Base-by-base conservation (phyloP, 257 asterid genomes). In the Capsicum rhomboideum region DNA sequence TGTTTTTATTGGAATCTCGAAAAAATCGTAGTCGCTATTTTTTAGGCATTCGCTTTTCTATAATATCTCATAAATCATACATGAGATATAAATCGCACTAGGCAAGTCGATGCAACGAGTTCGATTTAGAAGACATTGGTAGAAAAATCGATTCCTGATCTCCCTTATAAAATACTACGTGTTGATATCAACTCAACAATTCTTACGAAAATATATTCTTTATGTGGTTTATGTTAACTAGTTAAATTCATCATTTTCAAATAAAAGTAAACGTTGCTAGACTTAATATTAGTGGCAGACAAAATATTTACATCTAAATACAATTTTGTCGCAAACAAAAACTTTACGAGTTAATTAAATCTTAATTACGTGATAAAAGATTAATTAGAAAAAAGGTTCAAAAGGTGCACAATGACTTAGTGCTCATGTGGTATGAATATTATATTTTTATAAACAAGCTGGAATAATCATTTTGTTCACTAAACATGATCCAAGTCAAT, bases 401-500 rank as follows among this genome's bases (percentile, higher is more conserved):
- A 75, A 75, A 16, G 37, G 44, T 14, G 46, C 34, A 74, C 59
- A 46, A 50, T 23, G 81, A 14, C 21, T 46, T 23, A 75, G 81
- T 75, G 81, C 3, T 63, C 81, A 75, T 75, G 81, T 75, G 81
- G 44, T 75, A 8, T 75, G 61, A 75, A 75, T 75, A 49, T 13
- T 4, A 68, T 40, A 13, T 8, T 37, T 10, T 37, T 18, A 3
- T 49, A 77, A 77, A 49, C 63, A 77, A 40, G 75, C 64, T 12
- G 66, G 55, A 61, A 44, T 84, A 77, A 84, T 78, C 86, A 84
- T 84, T 44, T 61, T 81, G 66, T 84, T 59, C 67, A 77, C 68
- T 59, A 44, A 44, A 13, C 64, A 44, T 84, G 21, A 23, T 44
- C 10, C 21, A 61, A 44, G 18, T 42, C 46, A 18, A 4, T 8